These are phyloP conservation scores for Cytospora paraplurivora DNA, from an alignment of 2,329 filamentous ascomycete genomes.

Conservation along the genomic window DNA sequence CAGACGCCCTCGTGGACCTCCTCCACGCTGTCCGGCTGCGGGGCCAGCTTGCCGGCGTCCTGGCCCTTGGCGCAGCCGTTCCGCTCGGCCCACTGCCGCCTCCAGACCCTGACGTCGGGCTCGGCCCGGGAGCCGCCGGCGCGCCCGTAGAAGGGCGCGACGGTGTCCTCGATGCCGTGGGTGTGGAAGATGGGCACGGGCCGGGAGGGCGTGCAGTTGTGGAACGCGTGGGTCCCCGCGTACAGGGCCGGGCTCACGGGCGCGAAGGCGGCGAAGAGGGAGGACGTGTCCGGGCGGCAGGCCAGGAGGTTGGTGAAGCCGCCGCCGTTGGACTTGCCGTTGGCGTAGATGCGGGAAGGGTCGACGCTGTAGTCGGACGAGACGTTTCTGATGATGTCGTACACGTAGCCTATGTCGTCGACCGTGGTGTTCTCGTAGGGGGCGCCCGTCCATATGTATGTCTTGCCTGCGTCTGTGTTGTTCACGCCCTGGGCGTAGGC, in stretches of 20 bases:
- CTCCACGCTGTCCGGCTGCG: conserved; percentile 22
- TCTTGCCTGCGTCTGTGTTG: conserved; percentile 33
- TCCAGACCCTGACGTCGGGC: conserved; percentile 30
- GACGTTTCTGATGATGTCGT: conserved; percentile 32
- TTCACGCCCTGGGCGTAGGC: conserved; percentile 34
- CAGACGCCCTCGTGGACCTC: conserved; percentile 30
- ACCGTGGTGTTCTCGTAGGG: conserved; percentile 34
- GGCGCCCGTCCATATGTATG: conserved; percentile 34
- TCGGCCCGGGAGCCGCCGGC: conserved; percentile 27
- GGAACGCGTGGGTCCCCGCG: conserved; percentile 29
- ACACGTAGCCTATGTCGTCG: conserved; percentile 35
- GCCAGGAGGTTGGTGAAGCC: conserved; percentile 31
- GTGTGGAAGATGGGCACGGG: conserved; percentile 29
- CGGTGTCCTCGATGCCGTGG: conserved; percentile 29
- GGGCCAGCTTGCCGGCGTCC: conserved; percentile 28
- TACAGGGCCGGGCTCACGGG: conserved; percentile 31
- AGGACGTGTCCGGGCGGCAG: conserved; percentile 30
- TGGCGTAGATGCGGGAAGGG: conserved; percentile 30
- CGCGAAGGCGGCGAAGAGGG: conserved; percentile 29
- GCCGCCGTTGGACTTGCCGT: conserved; percentile 32
- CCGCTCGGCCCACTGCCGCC: conserved; percentile 30
- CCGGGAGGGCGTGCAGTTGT: conserved; percentile 28
- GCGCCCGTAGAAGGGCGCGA: conserved; percentile 29
- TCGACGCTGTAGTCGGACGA: conserved; percentile 32
- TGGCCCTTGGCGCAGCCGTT: conserved; percentile 26